phyloP scores from a whole-genome alignment of 257 asterid genomes.

The Jasminum sambac region DNA sequence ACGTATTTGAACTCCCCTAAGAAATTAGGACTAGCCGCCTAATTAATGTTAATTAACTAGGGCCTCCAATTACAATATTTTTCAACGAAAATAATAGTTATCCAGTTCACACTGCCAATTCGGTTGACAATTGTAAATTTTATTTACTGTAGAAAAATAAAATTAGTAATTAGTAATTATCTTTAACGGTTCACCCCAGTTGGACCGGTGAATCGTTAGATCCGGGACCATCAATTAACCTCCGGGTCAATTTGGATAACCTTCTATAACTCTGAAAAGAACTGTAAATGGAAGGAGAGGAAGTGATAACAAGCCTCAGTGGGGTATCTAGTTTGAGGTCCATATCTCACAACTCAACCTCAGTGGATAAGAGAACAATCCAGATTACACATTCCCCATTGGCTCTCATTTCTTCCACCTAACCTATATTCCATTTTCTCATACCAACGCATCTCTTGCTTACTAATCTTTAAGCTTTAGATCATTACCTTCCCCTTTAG shows the following conservation, averaged over 20 bases:
- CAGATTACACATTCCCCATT: slow-evolving; percentile 39
- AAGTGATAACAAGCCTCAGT: slow-evolving; percentile 54
- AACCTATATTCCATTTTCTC: slow-evolving; percentile 31
- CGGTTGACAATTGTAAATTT: no score
- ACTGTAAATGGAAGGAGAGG: background rate
- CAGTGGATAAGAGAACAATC: slow-evolving; percentile 68
- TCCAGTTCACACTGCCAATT: no score
- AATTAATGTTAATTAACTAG: no score
- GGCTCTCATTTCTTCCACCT: slow-evolving; percentile 32
- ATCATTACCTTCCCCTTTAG: slow-evolving; percentile 4
- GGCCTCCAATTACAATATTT: no score
- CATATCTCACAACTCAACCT: slow-evolving; percentile 42
- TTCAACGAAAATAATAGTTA: no score
- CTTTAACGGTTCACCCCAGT: background rate
- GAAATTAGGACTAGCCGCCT: background rate
- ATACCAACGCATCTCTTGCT: slow-evolving; percentile 4
- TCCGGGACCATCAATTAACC: background rate
- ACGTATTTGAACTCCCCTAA: no score
- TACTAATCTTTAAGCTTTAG: background rate
- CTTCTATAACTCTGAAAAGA: background rate
- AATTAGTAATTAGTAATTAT: no score
- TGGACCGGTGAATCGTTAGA: background rate
- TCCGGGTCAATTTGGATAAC: background rate
- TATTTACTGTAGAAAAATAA: no score
- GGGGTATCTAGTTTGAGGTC: slow-evolving; percentile 54